Percentiles rank a stretch among this genome's conserved stretches.
Evolutionary conservation across 495 filamentous ascomycete genomes (phyloP).

Genomic region (Aeminium ludgeri): DNA sequence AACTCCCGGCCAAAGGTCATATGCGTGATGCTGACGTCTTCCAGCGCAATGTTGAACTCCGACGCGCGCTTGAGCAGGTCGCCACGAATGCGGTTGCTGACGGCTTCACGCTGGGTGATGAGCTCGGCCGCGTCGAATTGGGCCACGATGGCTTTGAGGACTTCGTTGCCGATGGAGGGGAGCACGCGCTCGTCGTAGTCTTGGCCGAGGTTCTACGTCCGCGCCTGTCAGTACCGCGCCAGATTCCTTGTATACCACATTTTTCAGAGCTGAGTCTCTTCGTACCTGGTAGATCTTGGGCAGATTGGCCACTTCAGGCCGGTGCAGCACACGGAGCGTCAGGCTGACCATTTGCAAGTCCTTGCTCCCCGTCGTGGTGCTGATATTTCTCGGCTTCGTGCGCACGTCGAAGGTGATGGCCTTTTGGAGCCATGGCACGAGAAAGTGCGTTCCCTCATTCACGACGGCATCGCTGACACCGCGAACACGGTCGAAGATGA

Average conservation of each 20-base stretch:
- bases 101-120: constrained; percentile 96
- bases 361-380: constrained; percentile 96
- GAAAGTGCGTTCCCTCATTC: constrained; percentile 94
- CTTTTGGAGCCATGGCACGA: constrained; percentile 88
- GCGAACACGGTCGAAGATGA: constrained; percentile 91
- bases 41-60: constrained; percentile 98
- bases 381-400: constrained; percentile 91
- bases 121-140: constrained; percentile 99
- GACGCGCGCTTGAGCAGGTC: constrained; percentile 90
- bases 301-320: constrained; percentile 79
- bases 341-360: constrained; percentile 99
- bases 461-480: constrained; percentile 86
- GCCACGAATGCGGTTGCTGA: constrained; percentile 83
- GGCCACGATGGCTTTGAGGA: constrained; percentile 96
- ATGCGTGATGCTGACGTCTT: constrained; percentile 98
- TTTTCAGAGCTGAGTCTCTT: constrained; percentile 3
- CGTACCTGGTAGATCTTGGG: constrained; percentile 97
- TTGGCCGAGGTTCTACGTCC: constrained; percentile 50
- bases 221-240: background rate
- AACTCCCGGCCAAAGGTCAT: constrained; percentile 99
- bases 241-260: constrained; percentile 23
- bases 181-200: constrained; percentile 99
- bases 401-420: constrained; percentile 95
- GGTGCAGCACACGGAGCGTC: constrained; percentile 86
- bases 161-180: constrained; percentile 99